Conservation (phyloP, 768 basidiomycete genomes). For the Boletus insuetus region DNA sequence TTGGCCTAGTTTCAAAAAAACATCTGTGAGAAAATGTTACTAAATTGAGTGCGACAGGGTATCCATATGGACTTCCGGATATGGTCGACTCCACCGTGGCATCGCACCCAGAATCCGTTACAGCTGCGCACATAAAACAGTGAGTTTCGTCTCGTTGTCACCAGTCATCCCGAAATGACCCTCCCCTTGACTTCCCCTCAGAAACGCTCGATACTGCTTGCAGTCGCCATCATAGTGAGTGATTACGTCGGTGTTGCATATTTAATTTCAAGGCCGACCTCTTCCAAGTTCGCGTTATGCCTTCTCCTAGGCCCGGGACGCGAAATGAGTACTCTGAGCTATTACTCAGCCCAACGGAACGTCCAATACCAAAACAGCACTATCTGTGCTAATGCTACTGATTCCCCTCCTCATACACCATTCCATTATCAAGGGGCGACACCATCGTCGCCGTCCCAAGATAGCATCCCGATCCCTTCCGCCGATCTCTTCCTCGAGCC, state of each 20-base stretch:
- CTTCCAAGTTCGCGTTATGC: slow-evolving; percentile 17
- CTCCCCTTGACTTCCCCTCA: slow-evolving; percentile 28
- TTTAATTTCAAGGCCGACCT: not conserved
- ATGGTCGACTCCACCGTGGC: too few species aligned
- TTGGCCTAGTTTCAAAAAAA: slow-evolving; percentile 31
- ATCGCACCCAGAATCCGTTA: too few species aligned
- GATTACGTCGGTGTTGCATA: too few species aligned
- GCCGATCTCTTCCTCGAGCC: slow-evolving; percentile 3
- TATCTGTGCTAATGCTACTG: not conserved
- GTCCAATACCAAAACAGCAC: not conserved
- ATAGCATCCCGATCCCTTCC: not conserved
- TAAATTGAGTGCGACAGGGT: slow-evolving; percentile 1
- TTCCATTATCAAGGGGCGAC: not conserved
- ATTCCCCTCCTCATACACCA: not conserved
- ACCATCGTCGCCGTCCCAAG: not conserved
- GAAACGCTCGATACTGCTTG: slow-evolving; percentile 29
- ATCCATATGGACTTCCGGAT: too few species aligned
- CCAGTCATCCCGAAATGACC: slow-evolving; percentile 9
- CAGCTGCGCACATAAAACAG: too few species aligned
- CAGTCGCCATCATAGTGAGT: slow-evolving; percentile 26
- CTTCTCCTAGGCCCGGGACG: slow-evolving; percentile 20
- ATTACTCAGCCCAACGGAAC: not conserved
- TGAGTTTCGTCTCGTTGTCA: too few species aligned
- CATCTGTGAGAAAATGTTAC: slow-evolving; percentile 29
- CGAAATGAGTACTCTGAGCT: not conserved